These are phyloP conservation scores for Syzygium aqueum DNA, from an alignment of 345 rosid genomes.

Conservation along the genomic window DNA sequence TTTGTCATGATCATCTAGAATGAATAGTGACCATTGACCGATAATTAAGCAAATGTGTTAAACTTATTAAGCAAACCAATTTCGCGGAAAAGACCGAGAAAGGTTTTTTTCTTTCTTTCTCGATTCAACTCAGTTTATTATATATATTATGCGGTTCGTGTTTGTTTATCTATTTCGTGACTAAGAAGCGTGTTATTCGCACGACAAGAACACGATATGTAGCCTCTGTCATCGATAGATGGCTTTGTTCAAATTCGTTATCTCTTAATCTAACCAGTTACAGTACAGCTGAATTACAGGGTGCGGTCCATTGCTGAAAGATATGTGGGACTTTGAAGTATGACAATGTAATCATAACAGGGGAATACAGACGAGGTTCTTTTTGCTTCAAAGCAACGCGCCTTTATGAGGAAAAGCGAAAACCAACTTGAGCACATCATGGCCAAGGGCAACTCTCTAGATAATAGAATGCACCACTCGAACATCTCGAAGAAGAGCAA, in stretches of 20 bases:
- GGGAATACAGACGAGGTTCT: neutral
- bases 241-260: neutral
- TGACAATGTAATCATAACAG: neutral
- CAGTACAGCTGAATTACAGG: too few relatives aligned
- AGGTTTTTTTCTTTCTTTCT: neutral
- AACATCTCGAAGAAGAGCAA: neutral
- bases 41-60: neutral
- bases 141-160: neutral
- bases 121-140: neutral
- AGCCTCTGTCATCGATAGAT: neutral
- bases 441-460: neutral
- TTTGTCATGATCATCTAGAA: neutral
- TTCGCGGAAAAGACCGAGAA: neutral
- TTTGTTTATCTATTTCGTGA: neutral
- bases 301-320: too few relatives aligned
- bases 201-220: neutral
- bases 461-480: neutral
- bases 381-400: neutral
- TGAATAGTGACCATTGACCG: neutral
- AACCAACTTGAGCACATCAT: neutral
- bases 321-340: neutral
- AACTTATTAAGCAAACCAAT: neutral
- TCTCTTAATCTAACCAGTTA: too few relatives aligned
- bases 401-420: neutral
- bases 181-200: neutral